phyloP scores from a whole-genome alignment of 2,329 filamentous ascomycete genomes.

The Hortaea sp. region DNA sequence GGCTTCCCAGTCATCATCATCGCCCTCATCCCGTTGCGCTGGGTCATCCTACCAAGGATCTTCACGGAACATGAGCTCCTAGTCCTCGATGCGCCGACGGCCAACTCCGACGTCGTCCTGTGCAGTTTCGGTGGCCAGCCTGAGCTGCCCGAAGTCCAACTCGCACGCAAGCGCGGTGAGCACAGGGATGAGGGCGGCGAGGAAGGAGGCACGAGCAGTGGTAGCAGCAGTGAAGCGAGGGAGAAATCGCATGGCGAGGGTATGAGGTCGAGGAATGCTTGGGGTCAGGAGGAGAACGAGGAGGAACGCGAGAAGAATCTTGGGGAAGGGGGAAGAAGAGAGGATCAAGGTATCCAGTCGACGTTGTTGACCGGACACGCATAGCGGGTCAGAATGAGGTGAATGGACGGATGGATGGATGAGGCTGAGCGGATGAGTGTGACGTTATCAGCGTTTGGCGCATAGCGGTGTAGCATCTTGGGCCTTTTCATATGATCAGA shows the following conservation, averaged over 20 bases:
- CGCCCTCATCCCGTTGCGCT: slow-evolving; percentile 45
- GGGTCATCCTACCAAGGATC: slow-evolving; percentile 40
- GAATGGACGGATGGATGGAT: neutral
- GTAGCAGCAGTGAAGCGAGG: slow-evolving; percentile 7
- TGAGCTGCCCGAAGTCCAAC: slow-evolving; percentile 25
- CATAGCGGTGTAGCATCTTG: neutral
- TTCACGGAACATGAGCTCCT: slow-evolving; percentile 40
- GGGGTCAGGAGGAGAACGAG: slow-evolving; percentile 14
- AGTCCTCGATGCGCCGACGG: slow-evolving; percentile 45
- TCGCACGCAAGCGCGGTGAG: slow-evolving; percentile 15
- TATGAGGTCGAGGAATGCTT: slow-evolving; percentile 14
- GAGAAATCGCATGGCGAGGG: slow-evolving; percentile 3
- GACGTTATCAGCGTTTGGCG: neutral
- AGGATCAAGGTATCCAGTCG: slow-evolving; percentile 10
- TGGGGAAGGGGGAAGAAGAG: slow-evolving; percentile 7
- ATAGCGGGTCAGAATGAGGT: neutral
- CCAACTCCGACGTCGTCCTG: slow-evolving; percentile 43
- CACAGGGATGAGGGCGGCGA: slow-evolving; percentile 16
- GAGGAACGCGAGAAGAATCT: slow-evolving; percentile 5
- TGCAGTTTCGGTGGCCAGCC: slow-evolving; percentile 43
- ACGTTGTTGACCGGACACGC: slow-evolving; percentile 17
- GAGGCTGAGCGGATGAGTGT: neutral
- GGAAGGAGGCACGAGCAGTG: slow-evolving; percentile 9
- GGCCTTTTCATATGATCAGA: no score
- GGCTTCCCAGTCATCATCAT: slow-evolving; percentile 51